Evolutionary conservation across 2,329 filamentous ascomycete genomes (phyloP).

Genomic region (Fusarium piperis): DNA sequence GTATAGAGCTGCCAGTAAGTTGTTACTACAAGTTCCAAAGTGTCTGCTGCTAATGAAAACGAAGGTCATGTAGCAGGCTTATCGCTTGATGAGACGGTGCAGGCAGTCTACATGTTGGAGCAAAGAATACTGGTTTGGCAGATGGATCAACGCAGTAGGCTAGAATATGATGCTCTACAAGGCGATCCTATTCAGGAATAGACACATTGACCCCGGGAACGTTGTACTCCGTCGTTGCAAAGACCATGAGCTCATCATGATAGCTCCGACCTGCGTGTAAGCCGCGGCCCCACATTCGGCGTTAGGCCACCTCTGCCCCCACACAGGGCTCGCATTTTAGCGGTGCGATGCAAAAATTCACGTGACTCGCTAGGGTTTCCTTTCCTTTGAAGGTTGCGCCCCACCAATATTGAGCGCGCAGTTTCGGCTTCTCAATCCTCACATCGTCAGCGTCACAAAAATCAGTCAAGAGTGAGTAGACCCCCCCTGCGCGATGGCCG

Average conservation of each 20-base stretch:
- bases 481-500: constrained; percentile 19
- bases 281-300: background rate
- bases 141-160: constrained; percentile 8
- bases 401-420: constrained; percentile 56
- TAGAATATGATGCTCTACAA: background rate
- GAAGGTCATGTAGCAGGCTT: constrained; percentile 47
- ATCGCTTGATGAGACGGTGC: constrained; percentile 46
- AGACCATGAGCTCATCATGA: constrained; percentile 6
- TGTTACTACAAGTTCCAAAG: background rate
- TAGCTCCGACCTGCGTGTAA: background rate
- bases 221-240: background rate
- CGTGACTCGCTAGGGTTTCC: constrained; percentile 52
- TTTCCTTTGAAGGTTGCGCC: constrained; percentile 46
- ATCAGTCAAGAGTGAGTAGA: constrained; percentile 68
- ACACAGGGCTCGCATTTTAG: constrained; percentile 3
- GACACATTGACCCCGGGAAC: background rate
- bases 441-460: constrained; percentile 60
- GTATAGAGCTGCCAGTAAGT: constrained; percentile 48
- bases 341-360: constrained; percentile 28
- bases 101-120: constrained; percentile 53
- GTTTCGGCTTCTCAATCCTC: constrained; percentile 50
- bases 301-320: background rate
- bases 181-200: background rate
- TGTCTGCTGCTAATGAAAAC: constrained; percentile 14
- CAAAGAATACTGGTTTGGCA: constrained; percentile 50